These are phyloP conservation scores for Aegle marmelos DNA, from an alignment of 345 rosid species.

Conservation along the genomic window DNA sequence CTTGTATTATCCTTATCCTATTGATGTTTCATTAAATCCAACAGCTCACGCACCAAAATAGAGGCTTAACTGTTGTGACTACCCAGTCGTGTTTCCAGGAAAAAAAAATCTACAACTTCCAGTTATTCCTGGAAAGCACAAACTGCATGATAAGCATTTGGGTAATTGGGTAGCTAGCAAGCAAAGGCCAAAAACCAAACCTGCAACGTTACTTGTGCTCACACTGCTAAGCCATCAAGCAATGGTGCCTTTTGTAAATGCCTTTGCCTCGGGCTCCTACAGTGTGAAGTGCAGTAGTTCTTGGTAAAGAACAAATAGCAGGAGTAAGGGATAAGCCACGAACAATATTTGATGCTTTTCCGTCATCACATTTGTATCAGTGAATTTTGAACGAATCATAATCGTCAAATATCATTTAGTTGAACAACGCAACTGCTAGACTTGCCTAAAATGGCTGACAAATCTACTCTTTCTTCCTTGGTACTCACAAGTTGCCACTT, in stretches of 20 bases:
- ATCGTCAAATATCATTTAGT: neutral
- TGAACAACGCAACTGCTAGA: neutral
- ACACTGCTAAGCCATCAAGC: neutral
- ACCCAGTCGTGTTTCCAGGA: slow-evolving; percentile 2
- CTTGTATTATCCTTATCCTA: neutral
- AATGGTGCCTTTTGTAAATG: neutral
- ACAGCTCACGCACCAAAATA: neutral
- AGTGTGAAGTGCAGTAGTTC: neutral
- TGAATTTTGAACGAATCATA: no score
- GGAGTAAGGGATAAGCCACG: no score
- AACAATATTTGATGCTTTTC: no score
- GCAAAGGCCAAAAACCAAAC: neutral
- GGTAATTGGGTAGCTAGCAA: neutral
- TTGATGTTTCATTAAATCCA: neutral
- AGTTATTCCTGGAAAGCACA: neutral
- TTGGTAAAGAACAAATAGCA: no score
- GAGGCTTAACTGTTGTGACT: neutral
- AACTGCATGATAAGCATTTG: neutral
- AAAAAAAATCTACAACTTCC: neutral
- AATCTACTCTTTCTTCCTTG: neutral
- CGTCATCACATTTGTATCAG: neutral
- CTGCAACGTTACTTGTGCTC: neutral
- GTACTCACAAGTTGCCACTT: neutral
- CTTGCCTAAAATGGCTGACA: neutral
- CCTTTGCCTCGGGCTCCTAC: no score